Base-by-base conservation (phyloP, 179 eudicot species). In the Silene noctiflora region DNA sequence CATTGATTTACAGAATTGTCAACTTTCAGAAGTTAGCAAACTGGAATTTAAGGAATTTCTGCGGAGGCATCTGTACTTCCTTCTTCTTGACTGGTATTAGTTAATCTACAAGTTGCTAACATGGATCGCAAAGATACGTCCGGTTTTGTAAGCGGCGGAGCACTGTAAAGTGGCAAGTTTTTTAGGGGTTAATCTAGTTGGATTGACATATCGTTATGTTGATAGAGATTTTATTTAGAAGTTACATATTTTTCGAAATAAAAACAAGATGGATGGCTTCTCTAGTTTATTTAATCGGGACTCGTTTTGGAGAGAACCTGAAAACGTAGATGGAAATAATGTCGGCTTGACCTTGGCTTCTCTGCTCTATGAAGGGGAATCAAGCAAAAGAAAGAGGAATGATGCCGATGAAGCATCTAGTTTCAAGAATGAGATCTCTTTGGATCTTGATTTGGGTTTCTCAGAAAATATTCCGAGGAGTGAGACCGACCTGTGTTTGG, bases 61-160 rank as follows among this genome's bases (percentile, higher is more conserved):
- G 76, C 17, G 59, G 68, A 73, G 39, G 22, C 73, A 33, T 33
- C 46, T 60, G 65, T 60, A 56, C 53, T 19, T 58, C 69, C 53
- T 19, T 58, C 69, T 61, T 67, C 69, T 33, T 33, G 39, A 84
- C 72, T 74, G 27, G 56, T 63, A 27, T 60, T 72, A 51, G 12
- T 60, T 29, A 42, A 22, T 63, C 33, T 56, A 78, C 48, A 11
- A 78, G 7, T 31, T 27, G 20, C 7, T 2, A 55, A 48, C 80
- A 91, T 91, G 96, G 96, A 91, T 81, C 91, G 91, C 31, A 48
- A 72, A 5, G 96, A 91, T 79, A 91, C 94, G 62, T 89, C 94
- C 2, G 96, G 96, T 25, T 91, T 91, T 84, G 94, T 91, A 46
- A 90, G 96, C 56, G 92, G 96, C 20, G 91, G 93, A 68, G 76